These are phyloP conservation scores for Viola odorata DNA, from an alignment of 345 rosid genomes.

Conservation along the genomic window DNA sequence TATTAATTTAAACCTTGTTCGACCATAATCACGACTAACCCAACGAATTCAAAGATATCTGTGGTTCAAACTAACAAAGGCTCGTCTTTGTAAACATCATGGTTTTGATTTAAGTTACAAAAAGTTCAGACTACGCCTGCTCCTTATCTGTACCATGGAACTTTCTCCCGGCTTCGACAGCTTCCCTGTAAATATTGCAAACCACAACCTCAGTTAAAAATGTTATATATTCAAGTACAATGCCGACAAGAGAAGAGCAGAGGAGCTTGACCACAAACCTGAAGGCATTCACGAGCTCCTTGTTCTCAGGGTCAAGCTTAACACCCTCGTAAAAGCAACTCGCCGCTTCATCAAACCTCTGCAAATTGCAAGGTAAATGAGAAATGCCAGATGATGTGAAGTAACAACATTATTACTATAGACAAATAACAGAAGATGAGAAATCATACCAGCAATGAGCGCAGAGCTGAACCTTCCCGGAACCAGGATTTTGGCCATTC, in stretches of 20 bases:
- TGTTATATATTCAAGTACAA: not conserved
- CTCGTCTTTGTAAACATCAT: too few relatives aligned
- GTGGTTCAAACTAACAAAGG: too few relatives aligned
- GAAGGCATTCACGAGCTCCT: constrained; percentile 63
- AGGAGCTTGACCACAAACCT: constrained; percentile 38
- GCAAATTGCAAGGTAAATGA: constrained; percentile 14
- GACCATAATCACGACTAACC: too few relatives aligned
- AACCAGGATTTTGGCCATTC: constrained; percentile 89
- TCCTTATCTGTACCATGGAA: constrained; percentile 47
- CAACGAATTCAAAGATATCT: too few relatives aligned
- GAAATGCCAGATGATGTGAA: constrained; percentile 1
- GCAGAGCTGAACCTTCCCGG: constrained; percentile 91
- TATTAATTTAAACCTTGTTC: too few relatives aligned
- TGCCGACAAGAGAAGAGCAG: not conserved
- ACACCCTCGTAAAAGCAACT: constrained; percentile 83
- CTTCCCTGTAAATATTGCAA: constrained; percentile 44
- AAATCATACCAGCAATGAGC: constrained; percentile 49
- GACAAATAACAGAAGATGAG: not conserved
- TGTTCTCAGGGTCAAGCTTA: constrained; percentile 61
- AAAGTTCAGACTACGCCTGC: constrained; percentile 21
- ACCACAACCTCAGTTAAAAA: not conserved
- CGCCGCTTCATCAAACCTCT: constrained; percentile 88
- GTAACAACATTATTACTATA: not conserved
- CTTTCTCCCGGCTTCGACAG: constrained; percentile 73
- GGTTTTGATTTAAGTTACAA: too few relatives aligned